These are phyloP conservation scores for Ascobolus immersus DNA, from an alignment of 495 filamentous ascomycete genomes.

Conservation along the genomic window DNA sequence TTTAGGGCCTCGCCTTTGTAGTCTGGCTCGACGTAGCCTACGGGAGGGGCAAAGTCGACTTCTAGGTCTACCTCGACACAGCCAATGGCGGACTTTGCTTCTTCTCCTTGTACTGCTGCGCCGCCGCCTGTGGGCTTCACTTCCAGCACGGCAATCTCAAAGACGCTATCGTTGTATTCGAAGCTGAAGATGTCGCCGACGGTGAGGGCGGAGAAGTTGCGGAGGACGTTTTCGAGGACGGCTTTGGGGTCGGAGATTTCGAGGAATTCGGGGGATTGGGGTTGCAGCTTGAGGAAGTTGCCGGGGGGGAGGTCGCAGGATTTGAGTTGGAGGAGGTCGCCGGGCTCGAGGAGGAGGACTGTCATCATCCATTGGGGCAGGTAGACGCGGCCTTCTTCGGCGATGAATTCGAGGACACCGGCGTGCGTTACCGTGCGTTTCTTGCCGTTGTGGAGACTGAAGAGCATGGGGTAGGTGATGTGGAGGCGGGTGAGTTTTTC, in stretches of 20 bases:
- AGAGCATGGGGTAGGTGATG: slow-evolving; percentile 91
- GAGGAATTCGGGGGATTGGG: slow-evolving; percentile 71
- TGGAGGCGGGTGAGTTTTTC: slow-evolving; percentile 91
- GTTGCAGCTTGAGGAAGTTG: slow-evolving; percentile 80
- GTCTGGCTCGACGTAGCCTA: slow-evolving; percentile 84
- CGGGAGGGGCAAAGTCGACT: slow-evolving; percentile 81
- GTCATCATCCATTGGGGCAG: slow-evolving; percentile 95
- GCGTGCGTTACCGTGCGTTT: slow-evolving; percentile 60
- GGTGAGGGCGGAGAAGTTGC: slow-evolving; percentile 78
- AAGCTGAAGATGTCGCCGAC: slow-evolving; percentile 87
- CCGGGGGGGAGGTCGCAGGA: slow-evolving; percentile 76
- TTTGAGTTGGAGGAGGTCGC: slow-evolving; percentile 82
- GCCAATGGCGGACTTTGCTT: slow-evolving; percentile 52
- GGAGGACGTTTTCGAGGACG: slow-evolving; percentile 87
- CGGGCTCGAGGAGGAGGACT: slow-evolving; percentile 62
- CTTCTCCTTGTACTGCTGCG: too few species aligned
- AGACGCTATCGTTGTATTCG: slow-evolving; percentile 76
- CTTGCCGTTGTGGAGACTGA: slow-evolving; percentile 74
- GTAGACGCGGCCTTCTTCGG: slow-evolving; percentile 90
- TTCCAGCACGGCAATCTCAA: slow-evolving; percentile 76
- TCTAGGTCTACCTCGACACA: slow-evolving; percentile 85
- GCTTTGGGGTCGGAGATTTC: slow-evolving; percentile 94
- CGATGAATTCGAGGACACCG: slow-evolving; percentile 89
- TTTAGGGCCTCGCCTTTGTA: too few species aligned
- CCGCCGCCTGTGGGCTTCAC: slow-evolving; percentile 58